Conservation (phyloP, 1,139 yeast genomes). For the Yamadazyma oceani region DNA sequence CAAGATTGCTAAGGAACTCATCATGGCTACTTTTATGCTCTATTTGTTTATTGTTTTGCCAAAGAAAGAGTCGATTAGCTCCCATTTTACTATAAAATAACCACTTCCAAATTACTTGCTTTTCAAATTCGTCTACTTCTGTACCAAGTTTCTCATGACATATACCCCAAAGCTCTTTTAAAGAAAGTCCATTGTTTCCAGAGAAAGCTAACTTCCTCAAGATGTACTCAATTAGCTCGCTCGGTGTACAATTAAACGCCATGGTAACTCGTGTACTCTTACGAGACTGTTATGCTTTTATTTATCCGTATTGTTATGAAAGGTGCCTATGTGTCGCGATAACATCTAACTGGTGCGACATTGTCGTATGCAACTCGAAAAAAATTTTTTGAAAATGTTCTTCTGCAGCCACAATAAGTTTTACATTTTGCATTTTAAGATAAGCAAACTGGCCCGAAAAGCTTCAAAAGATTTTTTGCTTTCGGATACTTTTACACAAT, state of each 20-base stretch:
- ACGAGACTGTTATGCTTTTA: no score
- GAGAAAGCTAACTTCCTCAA: conserved; percentile 36
- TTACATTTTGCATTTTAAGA: no score
- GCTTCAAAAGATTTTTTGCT: no score
- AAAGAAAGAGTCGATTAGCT: conserved; percentile 13
- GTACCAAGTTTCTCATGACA: conserved; percentile 22
- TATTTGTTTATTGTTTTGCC: conserved; percentile 16
- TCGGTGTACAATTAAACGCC: conserved; percentile 27
- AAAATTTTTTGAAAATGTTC: no score
- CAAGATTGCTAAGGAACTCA: conserved; percentile 22
- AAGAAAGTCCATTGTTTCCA: conserved; percentile 32
- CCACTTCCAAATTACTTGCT: conserved; percentile 44
- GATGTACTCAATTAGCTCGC: conserved; percentile 27
- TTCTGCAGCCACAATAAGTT: no score
- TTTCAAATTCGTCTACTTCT: conserved; percentile 33
- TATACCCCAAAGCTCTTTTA: conserved; percentile 32
- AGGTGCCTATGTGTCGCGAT: no score
- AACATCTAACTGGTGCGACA: no score
- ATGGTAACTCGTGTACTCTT: background rate
- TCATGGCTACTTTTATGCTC: conserved; percentile 12
- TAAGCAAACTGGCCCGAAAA: no score
- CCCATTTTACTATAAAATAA: conserved; percentile 25
- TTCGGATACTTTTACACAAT: no score
- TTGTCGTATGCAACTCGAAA: no score
- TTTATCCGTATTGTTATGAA: no score